Base-by-base conservation (phyloP, 2,329 filamentous ascomycete species). In the Alternaria sp. region DNA sequence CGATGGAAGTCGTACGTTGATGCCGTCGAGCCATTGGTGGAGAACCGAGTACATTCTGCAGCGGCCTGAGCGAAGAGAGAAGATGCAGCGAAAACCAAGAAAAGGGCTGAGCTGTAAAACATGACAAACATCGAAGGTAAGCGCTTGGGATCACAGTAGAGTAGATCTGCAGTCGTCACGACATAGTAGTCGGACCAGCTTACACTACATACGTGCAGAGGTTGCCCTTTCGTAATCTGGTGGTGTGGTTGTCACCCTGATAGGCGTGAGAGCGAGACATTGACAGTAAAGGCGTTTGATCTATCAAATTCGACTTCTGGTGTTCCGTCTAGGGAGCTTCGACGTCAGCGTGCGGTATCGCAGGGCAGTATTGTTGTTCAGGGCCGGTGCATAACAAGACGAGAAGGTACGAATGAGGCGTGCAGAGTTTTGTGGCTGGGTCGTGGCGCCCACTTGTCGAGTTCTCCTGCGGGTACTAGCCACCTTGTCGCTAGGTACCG, bases 1-100 rank as follows among this genome's bases (percentile, higher is more conserved):
- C 65, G 65, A 43, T 69, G 59, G 54, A 64, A 69, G 17, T 61
- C 54, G 49, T 64, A 69, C 3, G 49, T 57, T 5, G 62, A 30
- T 40, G 62, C 57, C 10, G 64, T 52, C 7, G 59, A 51, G 3
- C 66, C 66, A 54, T 64, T 64, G 25, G 54, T 67, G 2, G 58
- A 61, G 47, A 69, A 69, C 5, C 44, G 45, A 25, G 55, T 64
- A 55, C 66, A 69, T 21, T 62, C 55, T 44, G 57, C 57, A 23
- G 51, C 28, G 17, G 26, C 57, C 9, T 32, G 49, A 2, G 40
- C 12, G 17, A 55, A 7, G 30, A 51, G 28, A 26, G 47, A n/a
- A 50, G 51, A 47, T 12, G 21, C 28, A 12, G 28, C 49, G 13
- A 54, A 12, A 19, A 43, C 25, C 28, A 61, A 62, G 23, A 51